Evolutionary conservation across 495 filamentous ascomycete genomes (phyloP).

Genomic region (Hypoxylon fragiforme): DNA sequence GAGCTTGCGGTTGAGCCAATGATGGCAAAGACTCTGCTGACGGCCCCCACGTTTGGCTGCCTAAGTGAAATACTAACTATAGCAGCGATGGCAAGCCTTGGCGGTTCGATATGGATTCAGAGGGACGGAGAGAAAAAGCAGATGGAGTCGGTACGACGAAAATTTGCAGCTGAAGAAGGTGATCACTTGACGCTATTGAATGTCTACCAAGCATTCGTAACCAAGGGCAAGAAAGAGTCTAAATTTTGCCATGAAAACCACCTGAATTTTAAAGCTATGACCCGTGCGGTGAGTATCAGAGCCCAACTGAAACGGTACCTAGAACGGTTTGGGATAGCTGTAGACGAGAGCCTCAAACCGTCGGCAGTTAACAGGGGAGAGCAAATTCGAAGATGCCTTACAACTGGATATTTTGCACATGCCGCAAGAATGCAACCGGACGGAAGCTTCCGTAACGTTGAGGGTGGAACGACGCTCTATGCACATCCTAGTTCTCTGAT

Average conservation of each 20-base stretch:
- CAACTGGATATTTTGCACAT: conserved; percentile 91
- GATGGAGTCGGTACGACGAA: conserved; percentile 71
- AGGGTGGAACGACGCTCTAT: conserved; percentile 71
- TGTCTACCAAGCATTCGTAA: conserved; percentile 88
- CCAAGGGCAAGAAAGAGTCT: conserved; percentile 79
- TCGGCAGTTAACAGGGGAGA: conserved; percentile 57
- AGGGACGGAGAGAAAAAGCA: conserved; percentile 74
- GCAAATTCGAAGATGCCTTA: conserved; percentile 82
- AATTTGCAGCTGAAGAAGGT: conserved; percentile 91
- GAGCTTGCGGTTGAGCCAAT: conserved; percentile 94
- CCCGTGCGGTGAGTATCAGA: conserved; percentile 81
- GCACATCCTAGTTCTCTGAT: conserved; percentile 92
- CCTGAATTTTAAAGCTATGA: conserved; percentile 83
- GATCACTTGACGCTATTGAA: conserved; percentile 95
- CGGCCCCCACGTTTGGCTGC: conserved; percentile 75
- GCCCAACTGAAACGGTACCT: conserved; percentile 85
- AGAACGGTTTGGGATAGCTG: conserved; percentile 77
- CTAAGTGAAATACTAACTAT: conserved; percentile 86
- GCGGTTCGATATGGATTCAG: conserved; percentile 79
- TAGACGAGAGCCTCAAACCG: conserved; percentile 59
- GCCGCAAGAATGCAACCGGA: conserved; percentile 95
- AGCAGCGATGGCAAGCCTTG: conserved; percentile 90
- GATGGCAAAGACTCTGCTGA: conserved; percentile 89
- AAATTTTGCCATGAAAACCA: conserved; percentile 86
- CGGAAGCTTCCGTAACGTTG: conserved; percentile 83